Conservation (phyloP, 2,329 filamentous ascomycete species). For the Aspergillus sclerotialis region DNA sequence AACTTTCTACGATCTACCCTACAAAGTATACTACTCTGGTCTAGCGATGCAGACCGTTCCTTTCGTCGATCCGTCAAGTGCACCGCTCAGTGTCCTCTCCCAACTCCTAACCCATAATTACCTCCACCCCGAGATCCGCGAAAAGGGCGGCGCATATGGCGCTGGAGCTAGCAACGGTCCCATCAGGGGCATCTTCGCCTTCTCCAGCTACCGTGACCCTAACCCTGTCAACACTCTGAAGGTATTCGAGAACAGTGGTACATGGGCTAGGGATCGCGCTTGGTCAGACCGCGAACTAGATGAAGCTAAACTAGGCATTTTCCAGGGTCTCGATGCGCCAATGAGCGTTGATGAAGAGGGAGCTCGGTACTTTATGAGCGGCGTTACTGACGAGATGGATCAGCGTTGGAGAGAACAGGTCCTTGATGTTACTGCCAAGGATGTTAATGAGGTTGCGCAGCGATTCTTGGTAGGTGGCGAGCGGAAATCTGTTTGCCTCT, state of each 20-base stretch:
- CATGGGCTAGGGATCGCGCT: slow-evolving; percentile 71
- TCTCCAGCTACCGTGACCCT: slow-evolving; percentile 95
- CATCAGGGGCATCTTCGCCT: slow-evolving; percentile 79
- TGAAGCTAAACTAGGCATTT: slow-evolving; percentile 91
- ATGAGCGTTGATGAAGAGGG: slow-evolving; percentile 81
- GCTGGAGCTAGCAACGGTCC: slow-evolving; percentile 78
- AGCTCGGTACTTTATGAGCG: slow-evolving; percentile 75
- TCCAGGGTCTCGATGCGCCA: slow-evolving; percentile 86
- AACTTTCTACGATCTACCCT: slow-evolving; percentile 88
- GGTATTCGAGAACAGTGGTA: slow-evolving; percentile 75
- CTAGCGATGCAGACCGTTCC: slow-evolving; percentile 75
- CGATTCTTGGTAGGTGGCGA: slow-evolving; percentile 67
- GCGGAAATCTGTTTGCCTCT: slow-evolving; percentile 58
- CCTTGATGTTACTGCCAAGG: slow-evolving; percentile 73
- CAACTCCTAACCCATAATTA: slow-evolving; percentile 95
- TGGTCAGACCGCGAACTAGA: slow-evolving; percentile 85
- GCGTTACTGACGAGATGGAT: slow-evolving; percentile 82
- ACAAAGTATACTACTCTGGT: slow-evolving; percentile 93
- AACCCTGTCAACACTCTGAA: slow-evolving; percentile 83
- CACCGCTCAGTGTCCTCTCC: slow-evolving; percentile 78
- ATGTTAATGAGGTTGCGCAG: slow-evolving; percentile 75
- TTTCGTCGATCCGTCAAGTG: slow-evolving; percentile 68
- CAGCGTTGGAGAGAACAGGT: slow-evolving; percentile 76
- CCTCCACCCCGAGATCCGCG: slow-evolving; percentile 92
- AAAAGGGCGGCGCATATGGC: slow-evolving; percentile 95